phyloP scores from a whole-genome alignment of 1,139 yeast species.

The Candida sp. region DNA sequence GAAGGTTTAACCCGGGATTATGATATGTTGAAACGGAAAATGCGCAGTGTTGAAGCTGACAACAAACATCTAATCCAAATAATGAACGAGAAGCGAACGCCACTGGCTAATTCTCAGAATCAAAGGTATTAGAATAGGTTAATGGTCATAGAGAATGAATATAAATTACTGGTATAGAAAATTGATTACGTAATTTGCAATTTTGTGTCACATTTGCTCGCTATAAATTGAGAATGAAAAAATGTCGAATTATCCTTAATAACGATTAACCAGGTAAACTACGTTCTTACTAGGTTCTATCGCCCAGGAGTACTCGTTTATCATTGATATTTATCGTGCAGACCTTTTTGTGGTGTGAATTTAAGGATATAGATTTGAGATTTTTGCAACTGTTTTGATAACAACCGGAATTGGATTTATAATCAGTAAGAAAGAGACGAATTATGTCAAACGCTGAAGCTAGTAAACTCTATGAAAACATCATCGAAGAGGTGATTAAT shows the following conservation, averaged over 20 bases:
- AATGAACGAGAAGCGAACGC: neutral
- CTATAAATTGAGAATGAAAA: neutral
- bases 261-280: neutral
- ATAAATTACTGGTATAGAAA: no score
- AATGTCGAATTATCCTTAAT: neutral
- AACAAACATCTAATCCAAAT: constrained; percentile 7
- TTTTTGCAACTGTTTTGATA: neutral
- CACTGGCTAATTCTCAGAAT: neutral
- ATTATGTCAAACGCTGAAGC: constrained; percentile 44
- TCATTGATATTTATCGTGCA: neutral
- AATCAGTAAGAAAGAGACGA: constrained; percentile 1
- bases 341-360: neutral
- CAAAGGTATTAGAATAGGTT: neutral
- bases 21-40: constrained; percentile 11
- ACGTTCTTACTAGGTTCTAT: neutral
- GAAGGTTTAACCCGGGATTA: neutral
- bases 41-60: constrained; percentile 9
- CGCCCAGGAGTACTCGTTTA: neutral
- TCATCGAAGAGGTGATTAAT: constrained; percentile 85
- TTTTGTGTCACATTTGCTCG: neutral
- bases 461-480: constrained; percentile 65
- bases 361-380: neutral
- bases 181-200: neutral
- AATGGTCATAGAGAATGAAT: neutral
- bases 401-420: neutral